Evolutionary conservation across 2,329 filamentous ascomycete species (phyloP), one percentile per base, ranked within the genome.

Genomic region (Curvularia lunata): DNA sequence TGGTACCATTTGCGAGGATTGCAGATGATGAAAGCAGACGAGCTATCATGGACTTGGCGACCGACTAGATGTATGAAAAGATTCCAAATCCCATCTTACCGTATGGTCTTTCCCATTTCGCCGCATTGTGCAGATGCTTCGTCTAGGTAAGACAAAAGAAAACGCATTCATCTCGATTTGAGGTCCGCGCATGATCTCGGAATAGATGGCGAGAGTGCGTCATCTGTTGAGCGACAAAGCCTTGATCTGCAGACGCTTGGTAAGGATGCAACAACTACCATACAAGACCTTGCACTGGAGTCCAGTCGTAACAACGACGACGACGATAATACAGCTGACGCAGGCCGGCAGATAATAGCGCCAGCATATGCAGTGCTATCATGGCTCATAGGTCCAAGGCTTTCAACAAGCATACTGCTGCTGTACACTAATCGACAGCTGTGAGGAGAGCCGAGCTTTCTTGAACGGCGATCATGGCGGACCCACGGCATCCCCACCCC

Each of bases 1-100:
- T 59, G 75, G 74, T 6, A 69, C 66, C 13, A 51, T 76, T 5
- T 78, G 76, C 52, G 75, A 78, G 48, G 76, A 78, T 48, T 78
- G 76, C 49, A 69, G 41, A 32, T 76, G 59, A 70, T 19, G 13
- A 45, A 7, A 2, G 18, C 9, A 10, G 5, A 32, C 9, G 10
- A 10, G 8, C 9, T 45, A 34, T 34, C 32, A 37, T 51, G 25
- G 21, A 46, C 34, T 43, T n/a, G 25, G 25, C 30, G 10, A 19
- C 21, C 38, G 5, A 40, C 28, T n/a, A 37, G 27, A 51, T 8
- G 16, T 6, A 18, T 6, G 16, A 5, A 27, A 9, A 32, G n/a
- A 7, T 16, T 37, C 10, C 5, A 13, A 19, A 27, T 18, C 9
- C 25, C 5, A 30, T 9, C 10, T 40, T 12, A 9, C 16, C 5